phyloP scores from a whole-genome alignment of 805 yeast genomes.

The Starmerella apis region DNA sequence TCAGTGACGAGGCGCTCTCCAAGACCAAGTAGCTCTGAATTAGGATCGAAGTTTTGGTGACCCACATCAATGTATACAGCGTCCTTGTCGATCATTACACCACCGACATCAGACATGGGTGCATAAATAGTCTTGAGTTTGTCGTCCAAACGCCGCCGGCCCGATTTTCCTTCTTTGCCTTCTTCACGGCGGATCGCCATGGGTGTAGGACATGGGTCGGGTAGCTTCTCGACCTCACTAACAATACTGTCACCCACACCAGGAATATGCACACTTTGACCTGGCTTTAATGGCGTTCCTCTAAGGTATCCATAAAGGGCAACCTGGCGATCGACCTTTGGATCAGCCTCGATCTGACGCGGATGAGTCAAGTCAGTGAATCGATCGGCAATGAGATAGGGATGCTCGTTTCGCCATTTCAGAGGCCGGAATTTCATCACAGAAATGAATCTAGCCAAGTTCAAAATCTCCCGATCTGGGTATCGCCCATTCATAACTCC shows the following conservation, averaged over 20 bases:
- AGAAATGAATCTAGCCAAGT: slow-evolving; percentile 80
- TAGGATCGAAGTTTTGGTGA: slow-evolving; percentile 40
- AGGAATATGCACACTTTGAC: slow-evolving; percentile 80
- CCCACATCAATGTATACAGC: slow-evolving; percentile 91
- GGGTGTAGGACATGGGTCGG: slow-evolving; percentile 99
- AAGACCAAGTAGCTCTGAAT: slow-evolving; percentile 48
- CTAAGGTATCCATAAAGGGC: slow-evolving; percentile 91
- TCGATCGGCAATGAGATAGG: slow-evolving; percentile 83
- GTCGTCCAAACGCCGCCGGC: slow-evolving; percentile 87
- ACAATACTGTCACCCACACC: slow-evolving; percentile 88
- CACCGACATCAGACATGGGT: slow-evolving; percentile 99
- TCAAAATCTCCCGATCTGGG: slow-evolving; percentile 91
- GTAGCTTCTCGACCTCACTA: slow-evolving; percentile 70
- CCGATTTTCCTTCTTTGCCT: slow-evolving; percentile 40
- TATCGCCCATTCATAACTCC: slow-evolving; percentile 96
- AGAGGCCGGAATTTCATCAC: slow-evolving; percentile 99
- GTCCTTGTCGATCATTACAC: slow-evolving; percentile 91
- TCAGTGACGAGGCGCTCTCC: slow-evolving; percentile 81
- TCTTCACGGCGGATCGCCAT: slow-evolving; percentile 75
- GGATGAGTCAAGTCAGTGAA: slow-evolving; percentile 93
- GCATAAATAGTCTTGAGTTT: slow-evolving; percentile 91
- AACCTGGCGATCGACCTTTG: slow-evolving; percentile 76
- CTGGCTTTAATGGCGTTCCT: slow-evolving; percentile 72
- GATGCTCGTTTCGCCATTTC: slow-evolving; percentile 98
- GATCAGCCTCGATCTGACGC: slow-evolving; percentile 59